Conservation (phyloP, 805 yeast species). For the Yarrowia sp. region DNA sequence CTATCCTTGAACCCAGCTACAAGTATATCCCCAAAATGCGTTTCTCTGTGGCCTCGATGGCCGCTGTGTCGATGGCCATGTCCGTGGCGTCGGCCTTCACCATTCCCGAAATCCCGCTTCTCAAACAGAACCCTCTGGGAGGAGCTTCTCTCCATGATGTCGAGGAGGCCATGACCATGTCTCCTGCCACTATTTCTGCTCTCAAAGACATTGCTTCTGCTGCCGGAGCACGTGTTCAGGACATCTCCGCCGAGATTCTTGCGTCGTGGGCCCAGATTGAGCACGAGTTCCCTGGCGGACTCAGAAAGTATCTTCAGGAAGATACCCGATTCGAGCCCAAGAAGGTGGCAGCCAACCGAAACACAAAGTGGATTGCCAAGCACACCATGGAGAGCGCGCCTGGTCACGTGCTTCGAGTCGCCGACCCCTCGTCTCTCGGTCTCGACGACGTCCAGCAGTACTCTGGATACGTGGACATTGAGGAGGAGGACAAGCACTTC, state of each 20-base stretch:
- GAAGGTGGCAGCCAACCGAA: constrained; percentile 17
- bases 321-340: constrained; percentile 29
- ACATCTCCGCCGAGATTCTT: constrained; percentile 27
- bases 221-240: constrained; percentile 12
- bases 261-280: constrained; percentile 26
- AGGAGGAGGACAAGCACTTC: constrained; percentile 81
- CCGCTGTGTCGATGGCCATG: not conserved
- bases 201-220: constrained; percentile 31
- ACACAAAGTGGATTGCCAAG: constrained; percentile 32
- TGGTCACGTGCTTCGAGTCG: constrained; percentile 63
- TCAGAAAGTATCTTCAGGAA: not conserved
- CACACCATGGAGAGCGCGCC: constrained; percentile 41
- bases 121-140: constrained; percentile 13
- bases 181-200: constrained; percentile 9
- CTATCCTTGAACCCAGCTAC: not conserved
- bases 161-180: constrained; percentile 7
- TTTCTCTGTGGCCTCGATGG: constrained; percentile 6
- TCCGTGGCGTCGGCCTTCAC: constrained; percentile 11
- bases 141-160: not conserved
- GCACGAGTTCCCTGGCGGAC: constrained; percentile 25
- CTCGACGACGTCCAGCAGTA: constrained; percentile 74
- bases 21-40: not conserved
- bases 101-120: constrained; percentile 24
- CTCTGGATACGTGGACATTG: constrained; percentile 75
- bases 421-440: constrained; percentile 69